Percentiles rank a stretch among this genome's conserved stretches.
These are phyloP conservation scores for Dactylis glomerata DNA, from an alignment of 176 grass and related monocot species.

Conservation along the genomic window DNA sequence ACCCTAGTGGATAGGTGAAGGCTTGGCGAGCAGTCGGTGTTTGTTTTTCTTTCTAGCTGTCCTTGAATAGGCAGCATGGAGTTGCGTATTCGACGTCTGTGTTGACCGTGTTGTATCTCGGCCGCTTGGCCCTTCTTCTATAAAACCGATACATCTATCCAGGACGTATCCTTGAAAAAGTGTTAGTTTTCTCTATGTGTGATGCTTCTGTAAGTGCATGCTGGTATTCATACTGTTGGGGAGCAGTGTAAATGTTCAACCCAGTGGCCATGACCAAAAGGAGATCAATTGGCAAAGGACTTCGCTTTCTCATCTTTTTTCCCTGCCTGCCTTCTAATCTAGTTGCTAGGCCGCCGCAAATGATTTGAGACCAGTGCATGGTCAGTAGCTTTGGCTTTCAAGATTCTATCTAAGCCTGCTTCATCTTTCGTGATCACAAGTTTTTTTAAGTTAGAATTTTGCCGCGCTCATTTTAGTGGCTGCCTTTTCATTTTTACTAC, in stretches of 20 bases:
- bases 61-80: too few relatives aligned
- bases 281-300: background rate
- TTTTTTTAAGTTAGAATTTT: background rate
- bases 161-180: too few relatives aligned
- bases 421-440: background rate
- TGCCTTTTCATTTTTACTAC: background rate
- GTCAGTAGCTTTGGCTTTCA: background rate
- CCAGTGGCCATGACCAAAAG: background rate
- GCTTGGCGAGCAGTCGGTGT: too few relatives aligned
- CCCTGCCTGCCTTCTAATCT: background rate
- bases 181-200: background rate
- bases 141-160: too few relatives aligned
- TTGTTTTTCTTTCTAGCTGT: too few relatives aligned
- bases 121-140: too few relatives aligned
- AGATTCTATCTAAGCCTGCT: background rate
- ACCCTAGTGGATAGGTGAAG: too few relatives aligned
- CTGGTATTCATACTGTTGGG: background rate
- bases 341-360: background rate
- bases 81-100: too few relatives aligned
- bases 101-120: too few relatives aligned
- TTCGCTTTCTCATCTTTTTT: background rate
- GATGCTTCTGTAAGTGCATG: background rate
- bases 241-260: background rate
- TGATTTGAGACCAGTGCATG: background rate
- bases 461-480: background rate